Base-by-base conservation (phyloP, 768 basidiomycete species). In the Tremella yokohamensis region DNA sequence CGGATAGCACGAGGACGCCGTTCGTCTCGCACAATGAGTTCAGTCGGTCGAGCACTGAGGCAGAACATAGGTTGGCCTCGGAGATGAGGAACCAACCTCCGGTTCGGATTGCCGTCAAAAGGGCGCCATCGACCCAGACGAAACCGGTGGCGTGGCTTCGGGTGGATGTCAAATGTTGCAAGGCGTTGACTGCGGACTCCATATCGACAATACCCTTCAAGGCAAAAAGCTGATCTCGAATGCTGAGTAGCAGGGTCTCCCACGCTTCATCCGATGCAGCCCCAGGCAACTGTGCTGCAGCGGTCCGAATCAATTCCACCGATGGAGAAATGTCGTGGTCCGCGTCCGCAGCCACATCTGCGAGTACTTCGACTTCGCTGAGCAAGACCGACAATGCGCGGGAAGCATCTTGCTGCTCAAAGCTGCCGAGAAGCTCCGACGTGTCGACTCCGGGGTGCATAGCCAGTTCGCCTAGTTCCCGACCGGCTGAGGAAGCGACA, bases 51-150 rank as follows among this genome's bases (percentile, higher is more conserved):
- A 99, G 83, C 15, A 99, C 91, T 12, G 96, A 94, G 1, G 94
- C 86, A 61, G 84, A 93, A 79, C 96, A 99, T 16, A 92, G 81
- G 69, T 99, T 99, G 44, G 96, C 93, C 55, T 85, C 87, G 63
- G 96, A 90, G 54, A 99, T 82, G 44, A 96, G 79, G 45, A 94
- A 78, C 93, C 96, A 98, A 66, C 87, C 81, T 2, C 96, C 96
- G 9, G 80, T 78, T 72, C 86, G 89, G 80, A 98, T 84, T 1
- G 96, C 92, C 48, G 79, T 82, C 49, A 96, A 81, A 25, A 99
- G 81, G 8, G 92, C 90, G 0, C 96, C 96, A 73, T 99, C 94
- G 2, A 92, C 81, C 96, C 96, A 99, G 69, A 89, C 88, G 70
- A 99, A 96, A 15, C 70, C 68, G 12, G 60, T 57, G 81, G 83